Percentiles rank a stretch among this genome's conserved stretches.
These are phyloP conservation scores for Seiridium unicorne DNA, from an alignment of 2,329 filamentous ascomycete genomes.

Conservation along the genomic window DNA sequence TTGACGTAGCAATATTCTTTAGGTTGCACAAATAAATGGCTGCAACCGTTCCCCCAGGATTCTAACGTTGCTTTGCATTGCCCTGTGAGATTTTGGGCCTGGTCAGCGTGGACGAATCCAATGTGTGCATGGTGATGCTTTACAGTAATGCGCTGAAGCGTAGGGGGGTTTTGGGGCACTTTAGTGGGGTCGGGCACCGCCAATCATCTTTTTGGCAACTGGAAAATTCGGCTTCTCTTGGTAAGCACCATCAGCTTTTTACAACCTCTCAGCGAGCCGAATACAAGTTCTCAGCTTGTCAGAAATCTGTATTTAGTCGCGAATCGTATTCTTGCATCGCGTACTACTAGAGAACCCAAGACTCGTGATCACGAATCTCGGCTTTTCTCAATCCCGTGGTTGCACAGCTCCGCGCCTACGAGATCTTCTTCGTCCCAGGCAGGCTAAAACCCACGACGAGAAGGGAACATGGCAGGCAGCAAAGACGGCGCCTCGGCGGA, in stretches of 20 bases:
- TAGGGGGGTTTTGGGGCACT: too few species aligned
- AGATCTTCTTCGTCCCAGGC: neutral
- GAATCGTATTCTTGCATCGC: neutral
- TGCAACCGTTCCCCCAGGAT: too few species aligned
- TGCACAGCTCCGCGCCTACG: neutral
- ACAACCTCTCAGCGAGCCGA: too few species aligned
- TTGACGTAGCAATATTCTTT: neutral
- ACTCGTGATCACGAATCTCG: neutral
- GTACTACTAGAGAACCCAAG: neutral
- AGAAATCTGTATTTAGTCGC: neutral
- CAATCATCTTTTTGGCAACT: too few species aligned
- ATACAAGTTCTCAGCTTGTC: neutral
- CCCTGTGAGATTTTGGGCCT: too few species aligned
- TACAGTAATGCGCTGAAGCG: too few species aligned
- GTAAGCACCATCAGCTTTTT: too few species aligned
- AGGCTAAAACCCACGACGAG: neutral
- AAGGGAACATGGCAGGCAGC: slow-evolving; percentile 16
- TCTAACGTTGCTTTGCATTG: too few species aligned
- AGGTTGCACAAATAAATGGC: neutral
- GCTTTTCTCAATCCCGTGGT: neutral
- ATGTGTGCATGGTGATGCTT: too few species aligned
- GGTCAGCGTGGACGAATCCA: too few species aligned
- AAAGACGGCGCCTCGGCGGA: slow-evolving; percentile 23
- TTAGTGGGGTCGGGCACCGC: too few species aligned
- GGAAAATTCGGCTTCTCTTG: too few species aligned